Percentiles rank a stretch among this genome's conserved stretches.
These are phyloP conservation scores for Leccinum obscurum DNA, from an alignment of 768 basidiomycete genomes.

Conservation along the genomic window DNA sequence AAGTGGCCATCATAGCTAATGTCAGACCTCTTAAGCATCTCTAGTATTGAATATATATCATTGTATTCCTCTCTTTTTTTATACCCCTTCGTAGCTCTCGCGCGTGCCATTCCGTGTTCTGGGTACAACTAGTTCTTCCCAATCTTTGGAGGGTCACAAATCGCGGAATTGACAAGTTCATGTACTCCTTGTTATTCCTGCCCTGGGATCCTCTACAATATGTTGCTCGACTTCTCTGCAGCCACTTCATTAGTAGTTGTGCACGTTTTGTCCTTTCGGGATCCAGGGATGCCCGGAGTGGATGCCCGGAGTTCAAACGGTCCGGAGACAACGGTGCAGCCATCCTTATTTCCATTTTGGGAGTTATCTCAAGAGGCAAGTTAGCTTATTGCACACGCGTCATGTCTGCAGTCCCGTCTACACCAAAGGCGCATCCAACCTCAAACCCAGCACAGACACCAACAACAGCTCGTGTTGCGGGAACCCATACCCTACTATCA, in stretches of 20 bases:
- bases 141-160: too few species aligned
- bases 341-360: too few species aligned
- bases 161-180: background rate
- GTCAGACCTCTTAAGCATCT: background rate
- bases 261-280: too few species aligned
- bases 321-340: too few species aligned
- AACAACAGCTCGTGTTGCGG: constrained; percentile 50
- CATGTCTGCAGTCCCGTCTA: constrained; percentile 38
- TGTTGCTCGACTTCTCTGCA: background rate
- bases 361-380: background rate
- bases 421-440: constrained; percentile 29
- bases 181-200: background rate
- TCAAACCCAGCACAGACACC: constrained; percentile 49
- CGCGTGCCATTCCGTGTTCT: too few species aligned
- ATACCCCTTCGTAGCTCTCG: background rate
- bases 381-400: background rate
- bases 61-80: too few species aligned
- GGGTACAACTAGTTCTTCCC: too few species aligned
- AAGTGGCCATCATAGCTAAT: too few species aligned
- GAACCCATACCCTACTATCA: constrained; percentile 53
- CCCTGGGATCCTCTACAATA: background rate
- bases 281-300: too few species aligned
- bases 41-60: too few species aligned
- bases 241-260: too few species aligned
- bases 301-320: too few species aligned